Base-by-base conservation (phyloP, 2,329 filamentous ascomycete genomes). In the Trichoderma polysporum region DNA sequence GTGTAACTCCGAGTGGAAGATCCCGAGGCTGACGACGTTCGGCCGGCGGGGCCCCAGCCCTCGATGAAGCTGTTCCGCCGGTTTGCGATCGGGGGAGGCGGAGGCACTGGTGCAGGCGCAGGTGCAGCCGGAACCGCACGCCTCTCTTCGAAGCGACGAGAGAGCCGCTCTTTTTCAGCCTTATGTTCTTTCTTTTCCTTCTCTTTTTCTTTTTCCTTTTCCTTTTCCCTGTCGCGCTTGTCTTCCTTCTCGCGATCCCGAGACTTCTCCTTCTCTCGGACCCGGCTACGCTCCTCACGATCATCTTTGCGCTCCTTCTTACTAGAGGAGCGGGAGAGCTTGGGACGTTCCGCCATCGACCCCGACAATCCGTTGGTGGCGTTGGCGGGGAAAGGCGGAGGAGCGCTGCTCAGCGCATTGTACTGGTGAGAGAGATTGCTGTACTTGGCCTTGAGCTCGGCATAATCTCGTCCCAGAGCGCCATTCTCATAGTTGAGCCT, bases 91-190 rank as follows among this genome's bases (percentile, higher is more conserved):
- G 66, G 70, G 60, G 33, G 71, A 63, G 69, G 70, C 17, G 58
- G 59, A 29, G 52, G 59, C 10, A 45, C 56, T 45, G 56, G 56
- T 8, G 56, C 58, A 15, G 58, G 58, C 17, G 58, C 45, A 10
- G 58, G 58, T n/a, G 58, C 58, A 17, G 58, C 59, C 49, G 62
- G 52, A 17, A 65, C 56, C 56, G 72, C 66, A 22, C 76, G 76
- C 52, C 73, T 73, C 62, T 79, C 75, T 35, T 79, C 79, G 68
- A 80, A 80, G 31, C 79, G 77, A 64, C 73, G 73, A 33, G 76
- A 76, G 61, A 80, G 74, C 17, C 79, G 78, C 54, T 78, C 76
- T 70, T 77, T 78, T 60, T 77, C 75, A 33, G 72, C 74, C 65
- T 74, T 73, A 66, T 73, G 70, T 59, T 76, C 75, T 66, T 73